phyloP scores from a whole-genome alignment of 2,329 filamentous ascomycete genomes.

The Pseudogymnoascus sp. region DNA sequence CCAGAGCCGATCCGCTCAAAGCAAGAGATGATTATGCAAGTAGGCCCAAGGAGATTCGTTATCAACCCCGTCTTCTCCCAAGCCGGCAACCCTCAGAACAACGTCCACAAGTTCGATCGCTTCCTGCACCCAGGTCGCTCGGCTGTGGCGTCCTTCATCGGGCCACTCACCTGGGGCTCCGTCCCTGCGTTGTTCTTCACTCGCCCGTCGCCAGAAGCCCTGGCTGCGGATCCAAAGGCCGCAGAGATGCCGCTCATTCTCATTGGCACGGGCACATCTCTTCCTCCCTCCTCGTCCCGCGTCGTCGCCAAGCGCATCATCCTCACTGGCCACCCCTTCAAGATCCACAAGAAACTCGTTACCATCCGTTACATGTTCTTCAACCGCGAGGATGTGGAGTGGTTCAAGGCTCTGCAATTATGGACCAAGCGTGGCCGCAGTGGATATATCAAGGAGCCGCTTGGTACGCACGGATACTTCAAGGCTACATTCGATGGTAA shows the following conservation, averaged over 20 bases:
- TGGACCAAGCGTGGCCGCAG: constrained; percentile 87
- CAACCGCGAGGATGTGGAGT: constrained; percentile 86
- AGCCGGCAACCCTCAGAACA: constrained; percentile 83
- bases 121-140: constrained; percentile 87
- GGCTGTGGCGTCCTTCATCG: constrained; percentile 82
- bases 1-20: constrained; percentile 78
- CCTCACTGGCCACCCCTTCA: constrained; percentile 91
- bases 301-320: constrained; percentile 92
- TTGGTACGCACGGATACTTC: constrained; percentile 99
- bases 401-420: constrained; percentile 93
- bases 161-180: constrained; percentile 85
- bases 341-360: constrained; percentile 96
- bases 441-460: constrained; percentile 86
- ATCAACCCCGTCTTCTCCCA: constrained; percentile 89
- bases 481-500: constrained; percentile 96
- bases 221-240: constrained; percentile 38
- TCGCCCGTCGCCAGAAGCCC: constrained; percentile 39
- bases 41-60: constrained; percentile 76
- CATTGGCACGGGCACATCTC: constrained; percentile 77
- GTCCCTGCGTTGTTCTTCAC: constrained; percentile 89
- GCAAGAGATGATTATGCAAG: constrained; percentile 85
- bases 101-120: constrained; percentile 94
- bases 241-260: constrained; percentile 54
- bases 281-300: constrained; percentile 67
- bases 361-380: constrained; percentile 99